A percentile compares a stretch with the other conserved stretches of the same genome.
Conservation (phyloP, 2,329 filamentous ascomycete genomes). For the Fusarium temperatum region DNA sequence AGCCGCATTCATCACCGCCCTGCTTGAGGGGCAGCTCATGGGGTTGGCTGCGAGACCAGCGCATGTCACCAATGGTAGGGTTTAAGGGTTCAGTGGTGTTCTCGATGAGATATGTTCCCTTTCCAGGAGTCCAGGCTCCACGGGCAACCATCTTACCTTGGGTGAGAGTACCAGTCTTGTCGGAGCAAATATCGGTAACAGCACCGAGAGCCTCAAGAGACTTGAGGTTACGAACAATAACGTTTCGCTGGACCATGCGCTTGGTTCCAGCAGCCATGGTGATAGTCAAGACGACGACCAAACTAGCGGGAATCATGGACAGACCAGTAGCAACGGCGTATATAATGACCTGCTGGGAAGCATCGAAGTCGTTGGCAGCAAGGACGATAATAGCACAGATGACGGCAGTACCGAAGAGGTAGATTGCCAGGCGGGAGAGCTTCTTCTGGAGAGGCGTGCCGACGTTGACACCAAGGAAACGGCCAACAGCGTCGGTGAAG, state of each 20-base stretch:
- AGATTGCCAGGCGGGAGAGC: constrained; percentile 71
- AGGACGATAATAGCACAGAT: constrained; percentile 75
- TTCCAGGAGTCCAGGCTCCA: constrained; percentile 65
- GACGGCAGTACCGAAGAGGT: constrained; percentile 73
- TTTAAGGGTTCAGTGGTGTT: constrained; percentile 65
- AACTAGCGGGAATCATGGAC: constrained; percentile 61
- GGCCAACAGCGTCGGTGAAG: constrained; percentile 64
- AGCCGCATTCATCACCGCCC: constrained; percentile 40
- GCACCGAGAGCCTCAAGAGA: constrained; percentile 68
- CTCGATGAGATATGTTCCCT: constrained; percentile 66
- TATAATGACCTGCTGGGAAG: constrained; percentile 67
- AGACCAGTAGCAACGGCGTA: constrained; percentile 59
- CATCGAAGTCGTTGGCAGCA: constrained; percentile 67
- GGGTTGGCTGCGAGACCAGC: constrained; percentile 50
- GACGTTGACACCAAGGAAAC: constrained; percentile 73
- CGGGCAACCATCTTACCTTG: constrained; percentile 72
- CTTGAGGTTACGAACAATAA: constrained; percentile 62
- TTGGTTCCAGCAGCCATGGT: constrained; percentile 66
- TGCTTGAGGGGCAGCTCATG: constrained; percentile 51
- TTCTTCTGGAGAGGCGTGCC: constrained; percentile 76
- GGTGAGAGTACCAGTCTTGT: constrained; percentile 68
- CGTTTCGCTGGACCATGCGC: constrained; percentile 61
- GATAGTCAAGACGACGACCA: constrained; percentile 64
- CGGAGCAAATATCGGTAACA: constrained; percentile 65
- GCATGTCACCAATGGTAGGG: constrained; percentile 61